A percentile compares a stretch with the other conserved stretches of the same genome.
phyloP scores from a whole-genome alignment of 129 eudicot species.

The Chrysanthemum seticuspe region DNA sequence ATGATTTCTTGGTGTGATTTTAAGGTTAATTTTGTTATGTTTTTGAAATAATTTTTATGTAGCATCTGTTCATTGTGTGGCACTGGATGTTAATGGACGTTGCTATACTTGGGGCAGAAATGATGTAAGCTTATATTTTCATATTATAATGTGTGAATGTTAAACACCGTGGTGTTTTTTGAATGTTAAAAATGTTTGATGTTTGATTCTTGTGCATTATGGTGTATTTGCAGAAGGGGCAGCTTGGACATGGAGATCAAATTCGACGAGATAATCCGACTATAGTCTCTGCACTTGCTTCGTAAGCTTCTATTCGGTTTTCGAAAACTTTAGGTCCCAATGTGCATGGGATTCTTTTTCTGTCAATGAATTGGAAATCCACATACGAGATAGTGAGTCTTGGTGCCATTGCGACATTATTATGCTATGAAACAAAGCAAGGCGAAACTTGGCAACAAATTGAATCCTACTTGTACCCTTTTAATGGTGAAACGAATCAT shows the following conservation, averaged over 20 bases:
- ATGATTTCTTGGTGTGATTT: neutral
- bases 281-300: conserved; percentile 70
- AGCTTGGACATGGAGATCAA: conserved; percentile 92
- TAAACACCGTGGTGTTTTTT: neutral
- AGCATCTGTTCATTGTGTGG: conserved; percentile 93
- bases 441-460: no score
- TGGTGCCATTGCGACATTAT: neutral
- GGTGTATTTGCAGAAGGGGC: conserved; percentile 69
- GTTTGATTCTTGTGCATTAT: neutral
- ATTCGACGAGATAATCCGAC: conserved; percentile 82
- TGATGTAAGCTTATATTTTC: conserved; percentile 44
- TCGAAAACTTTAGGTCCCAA: neutral
- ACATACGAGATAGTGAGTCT: neutral
- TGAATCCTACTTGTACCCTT: no score
- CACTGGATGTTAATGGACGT: conserved; percentile 90
- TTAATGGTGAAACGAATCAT: no score
- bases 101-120: conserved; percentile 97
- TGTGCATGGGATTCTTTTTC: neutral
- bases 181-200: neutral
- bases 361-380: neutral
- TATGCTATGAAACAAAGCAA: neutral
- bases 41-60: conserved; percentile 21
- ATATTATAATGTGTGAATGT: no score
- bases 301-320: conserved; percentile 41
- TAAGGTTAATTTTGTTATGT: neutral